Evolutionary conservation across 768 basidiomycete species (phyloP).

Genomic region (Leccinum boreale): DNA sequence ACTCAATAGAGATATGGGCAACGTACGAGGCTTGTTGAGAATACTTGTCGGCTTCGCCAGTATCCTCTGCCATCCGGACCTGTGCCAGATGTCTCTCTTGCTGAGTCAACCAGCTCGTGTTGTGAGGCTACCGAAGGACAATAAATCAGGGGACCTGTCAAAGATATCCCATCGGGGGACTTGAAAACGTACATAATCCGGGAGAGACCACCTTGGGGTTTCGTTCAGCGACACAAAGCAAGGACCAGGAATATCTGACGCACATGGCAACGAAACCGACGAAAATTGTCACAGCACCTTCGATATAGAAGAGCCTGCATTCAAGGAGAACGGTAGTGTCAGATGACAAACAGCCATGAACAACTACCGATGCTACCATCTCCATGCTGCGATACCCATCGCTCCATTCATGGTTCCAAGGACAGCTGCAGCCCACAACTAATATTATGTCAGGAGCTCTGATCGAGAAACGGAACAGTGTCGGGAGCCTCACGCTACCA

Average conservation of each 20-base stretch:
- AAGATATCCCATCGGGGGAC: background rate
- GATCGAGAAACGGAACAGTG: background rate
- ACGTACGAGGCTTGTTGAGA: conserved; percentile 12
- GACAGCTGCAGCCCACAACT: background rate
- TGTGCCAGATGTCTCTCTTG: conserved; percentile 57
- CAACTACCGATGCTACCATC: background rate
- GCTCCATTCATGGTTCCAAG: background rate
- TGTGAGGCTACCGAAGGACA: background rate
- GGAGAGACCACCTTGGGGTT: background rate
- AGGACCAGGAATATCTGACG: background rate
- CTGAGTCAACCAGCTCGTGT: conserved; percentile 53
- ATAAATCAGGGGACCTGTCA: background rate
- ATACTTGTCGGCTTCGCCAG: conserved; percentile 63
- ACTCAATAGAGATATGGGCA: background rate
- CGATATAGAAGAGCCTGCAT: background rate
- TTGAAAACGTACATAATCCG: background rate
- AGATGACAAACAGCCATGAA: background rate
- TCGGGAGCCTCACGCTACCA: background rate
- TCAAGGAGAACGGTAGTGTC: background rate
- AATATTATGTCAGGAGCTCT: background rate
- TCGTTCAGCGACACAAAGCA: background rate
- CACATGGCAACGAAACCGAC: background rate
- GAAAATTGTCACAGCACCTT: background rate
- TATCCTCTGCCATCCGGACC: conserved; percentile 63
- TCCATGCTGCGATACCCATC: background rate